These are phyloP conservation scores for Lycium barbarum DNA, from an alignment of 257 asterid genomes.

Conservation along the genomic window DNA sequence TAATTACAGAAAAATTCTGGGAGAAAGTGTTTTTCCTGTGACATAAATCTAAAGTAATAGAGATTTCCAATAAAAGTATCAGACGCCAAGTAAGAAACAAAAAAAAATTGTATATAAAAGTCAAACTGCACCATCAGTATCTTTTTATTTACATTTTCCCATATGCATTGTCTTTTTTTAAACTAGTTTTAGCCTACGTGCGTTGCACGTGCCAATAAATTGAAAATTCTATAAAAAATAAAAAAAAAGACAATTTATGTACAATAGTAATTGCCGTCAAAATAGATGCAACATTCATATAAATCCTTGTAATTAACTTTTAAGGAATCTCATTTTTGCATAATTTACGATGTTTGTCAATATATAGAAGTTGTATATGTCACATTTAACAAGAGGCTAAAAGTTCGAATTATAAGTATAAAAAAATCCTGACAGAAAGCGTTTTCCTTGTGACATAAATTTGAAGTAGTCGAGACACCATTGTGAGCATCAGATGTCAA, in stretches of 20 bases:
- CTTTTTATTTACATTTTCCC: no score
- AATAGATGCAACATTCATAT: no score
- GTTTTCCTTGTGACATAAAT: not conserved
- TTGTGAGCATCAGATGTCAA: fast-evolving
- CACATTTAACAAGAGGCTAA: no score
- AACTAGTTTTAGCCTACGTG: no score
- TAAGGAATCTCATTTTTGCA: not conserved
- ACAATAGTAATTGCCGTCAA: no score
- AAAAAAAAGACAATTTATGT: no score
- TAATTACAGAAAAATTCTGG: not conserved
- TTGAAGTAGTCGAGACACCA: not conserved
- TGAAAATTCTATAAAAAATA: no score
- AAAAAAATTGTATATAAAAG: not conserved
- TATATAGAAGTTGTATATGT: not conserved
- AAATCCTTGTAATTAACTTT: not conserved
- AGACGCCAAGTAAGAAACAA: not conserved
- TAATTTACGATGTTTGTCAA: not conserved
- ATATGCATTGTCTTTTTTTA: no score
- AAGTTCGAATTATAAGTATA: not conserved
- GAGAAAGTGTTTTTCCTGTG: no score
- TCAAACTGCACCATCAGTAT: not conserved
- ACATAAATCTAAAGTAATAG: not conserved
- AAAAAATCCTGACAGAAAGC: not conserved
- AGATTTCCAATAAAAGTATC: not conserved
- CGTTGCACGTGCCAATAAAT: no score